These are phyloP conservation scores for Leishmania gerbilli DNA, from an alignment of 208 protist species.

Conservation along the genomic window DNA sequence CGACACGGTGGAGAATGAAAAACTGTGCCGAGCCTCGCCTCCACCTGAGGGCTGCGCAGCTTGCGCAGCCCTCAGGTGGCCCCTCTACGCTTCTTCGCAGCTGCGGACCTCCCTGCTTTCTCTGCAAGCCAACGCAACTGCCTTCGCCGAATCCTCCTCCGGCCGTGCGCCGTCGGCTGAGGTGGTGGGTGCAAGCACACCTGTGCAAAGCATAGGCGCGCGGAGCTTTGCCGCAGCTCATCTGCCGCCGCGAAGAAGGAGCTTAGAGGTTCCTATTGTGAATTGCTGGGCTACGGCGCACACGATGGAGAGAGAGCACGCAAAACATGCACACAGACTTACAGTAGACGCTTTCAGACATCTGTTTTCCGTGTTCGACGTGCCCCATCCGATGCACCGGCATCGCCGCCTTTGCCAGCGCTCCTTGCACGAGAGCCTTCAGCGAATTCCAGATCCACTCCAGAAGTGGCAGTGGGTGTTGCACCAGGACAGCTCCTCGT, in stretches of 20 bases:
- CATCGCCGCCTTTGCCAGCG: not conserved
- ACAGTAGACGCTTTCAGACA: not conserved
- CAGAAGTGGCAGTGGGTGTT: conserved; percentile 5
- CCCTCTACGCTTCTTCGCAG: not conserved
- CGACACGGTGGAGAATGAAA: not conserved
- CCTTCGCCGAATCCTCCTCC: not conserved
- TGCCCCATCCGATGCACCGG: not conserved
- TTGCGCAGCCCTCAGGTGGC: not conserved
- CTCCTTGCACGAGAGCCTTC: not conserved
- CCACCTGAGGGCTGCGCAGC: not conserved
- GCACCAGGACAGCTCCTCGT: not conserved
- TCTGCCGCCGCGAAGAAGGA: not conserved
- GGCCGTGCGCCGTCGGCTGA: not conserved
- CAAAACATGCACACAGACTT: not conserved
- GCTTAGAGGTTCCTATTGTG: not conserved
- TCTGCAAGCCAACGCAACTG: not conserved
- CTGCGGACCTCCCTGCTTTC: not conserved
- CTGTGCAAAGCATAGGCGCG: not conserved
- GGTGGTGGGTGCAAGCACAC: not conserved
- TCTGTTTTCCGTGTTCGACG: not conserved
- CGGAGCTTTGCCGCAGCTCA: not conserved
- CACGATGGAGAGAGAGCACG: not conserved
- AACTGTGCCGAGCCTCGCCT: not conserved
- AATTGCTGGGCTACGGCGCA: not conserved
- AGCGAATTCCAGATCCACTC: not conserved